A percentile compares a stretch with the other conserved stretches of the same genome.
Conservation (phyloP, 371 early-diverging fungal genomes). For the Rhizopus microsporus region DNA sequence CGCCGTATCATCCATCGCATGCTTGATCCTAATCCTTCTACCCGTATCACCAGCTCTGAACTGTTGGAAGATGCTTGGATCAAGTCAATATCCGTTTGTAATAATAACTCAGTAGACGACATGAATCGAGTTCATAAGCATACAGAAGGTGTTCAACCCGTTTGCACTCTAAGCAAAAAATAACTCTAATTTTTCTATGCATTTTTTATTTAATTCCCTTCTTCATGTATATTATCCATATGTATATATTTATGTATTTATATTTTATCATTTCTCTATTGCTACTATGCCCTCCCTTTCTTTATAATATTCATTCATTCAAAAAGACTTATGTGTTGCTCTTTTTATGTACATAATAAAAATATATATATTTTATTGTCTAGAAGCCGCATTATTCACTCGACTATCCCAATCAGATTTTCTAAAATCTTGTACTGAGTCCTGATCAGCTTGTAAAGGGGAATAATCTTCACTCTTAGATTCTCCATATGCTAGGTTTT, state of each 20-base stretch:
- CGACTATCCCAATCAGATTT: neutral
- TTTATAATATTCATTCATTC: neutral
- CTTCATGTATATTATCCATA: neutral
- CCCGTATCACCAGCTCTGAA: conserved; percentile 59
- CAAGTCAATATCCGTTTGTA: conserved; percentile 49
- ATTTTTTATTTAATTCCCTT: neutral
- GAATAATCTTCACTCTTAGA: neutral
- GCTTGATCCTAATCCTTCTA: conserved; percentile 46
- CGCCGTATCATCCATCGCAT: conserved; percentile 56
- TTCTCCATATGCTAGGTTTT: neutral
- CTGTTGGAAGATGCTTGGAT: conserved; percentile 74
- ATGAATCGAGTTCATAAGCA: conserved; percentile 16
- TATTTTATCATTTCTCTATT: neutral
- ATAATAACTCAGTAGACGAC: conserved; percentile 15
- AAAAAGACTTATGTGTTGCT: neutral
- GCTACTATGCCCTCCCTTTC: neutral
- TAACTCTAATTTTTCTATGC: neutral
- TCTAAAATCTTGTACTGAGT: neutral
- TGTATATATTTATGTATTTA: conserved; percentile 1
- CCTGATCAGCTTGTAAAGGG: neutral
- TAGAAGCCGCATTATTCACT: neutral
- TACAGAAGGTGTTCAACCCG: conserved; percentile 21
- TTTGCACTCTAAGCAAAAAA: neutral
- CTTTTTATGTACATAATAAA: neutral
- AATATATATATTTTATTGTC: neutral